Evolutionary conservation across 768 basidiomycete genomes (phyloP), one percentile per base, ranked within the genome.

Genomic region (Russula emetica): DNA sequence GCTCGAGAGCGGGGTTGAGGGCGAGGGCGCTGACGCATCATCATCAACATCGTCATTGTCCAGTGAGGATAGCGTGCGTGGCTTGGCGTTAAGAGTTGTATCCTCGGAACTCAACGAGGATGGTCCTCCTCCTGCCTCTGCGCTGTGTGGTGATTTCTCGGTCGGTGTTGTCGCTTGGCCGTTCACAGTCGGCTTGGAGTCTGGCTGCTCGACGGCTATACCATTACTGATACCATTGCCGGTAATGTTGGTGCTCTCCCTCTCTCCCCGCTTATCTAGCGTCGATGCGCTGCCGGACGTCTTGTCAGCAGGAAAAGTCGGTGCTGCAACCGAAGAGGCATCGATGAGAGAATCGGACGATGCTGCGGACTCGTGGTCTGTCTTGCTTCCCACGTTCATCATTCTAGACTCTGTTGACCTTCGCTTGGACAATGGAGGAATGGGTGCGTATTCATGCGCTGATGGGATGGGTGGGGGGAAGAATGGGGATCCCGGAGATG

Each of bases 401-500:
- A 65, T 66, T 63, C 58, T 63, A 18, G 62, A 57, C 9, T 62
- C 67, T 45, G 51, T 63, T 20, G 62, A 65, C 42, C 36, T 64
- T 11, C 60, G 63, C 55, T 66, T 64, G 58, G 72, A 60, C 6
- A 77, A 76, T 4, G 78, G 74, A 0, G 78, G 78, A 63, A 78
- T 79, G 44, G 81, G 69, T 14, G 85, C 86, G 70, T 86, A 88
- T 70, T 90, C 87, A 77, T 88, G 86, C 34, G 82, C 78, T 3
- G 82, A 81, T 1, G 84, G 85, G 5, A 81, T 78, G 4, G 88
- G 87, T 4, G 88, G 88, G 2, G 88, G 85, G 2, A 87, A 70
- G 68, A 89, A 89, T 0, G 84, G 78, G 6, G 84, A 86, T 0
- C 83, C 83, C 3, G 88, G 88, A 0, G 85, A 86, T 0, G 86